These are phyloP conservation scores for Penicillium sp. DNA, from an alignment of 2,329 filamentous ascomycete species.

Conservation along the genomic window DNA sequence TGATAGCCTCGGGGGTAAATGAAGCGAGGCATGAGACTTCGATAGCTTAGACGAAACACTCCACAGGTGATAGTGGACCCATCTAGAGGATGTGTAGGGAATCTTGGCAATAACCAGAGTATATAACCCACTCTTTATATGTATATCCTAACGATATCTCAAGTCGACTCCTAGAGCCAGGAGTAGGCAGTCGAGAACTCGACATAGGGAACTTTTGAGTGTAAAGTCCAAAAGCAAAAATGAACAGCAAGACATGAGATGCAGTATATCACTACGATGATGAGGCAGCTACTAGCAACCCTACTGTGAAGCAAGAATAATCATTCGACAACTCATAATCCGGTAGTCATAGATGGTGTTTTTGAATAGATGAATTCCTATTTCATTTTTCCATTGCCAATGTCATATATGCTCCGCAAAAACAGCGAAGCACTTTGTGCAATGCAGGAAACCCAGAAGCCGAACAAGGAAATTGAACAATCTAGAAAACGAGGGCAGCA, in stretches of 20 bases:
- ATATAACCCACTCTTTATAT: neutral
- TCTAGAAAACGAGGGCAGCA: slow-evolving; percentile 99
- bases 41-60: neutral
- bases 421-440: slow-evolving; percentile 35
- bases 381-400: slow-evolving; percentile 46
- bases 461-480: slow-evolving; percentile 47
- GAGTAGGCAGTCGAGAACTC: neutral
- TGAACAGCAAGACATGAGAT: neutral
- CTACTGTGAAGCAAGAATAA: slow-evolving; percentile 2
- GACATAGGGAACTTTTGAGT: neutral
- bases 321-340: slow-evolving; percentile 32
- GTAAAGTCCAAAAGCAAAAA: too few species aligned
- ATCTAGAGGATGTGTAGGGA: neutral
- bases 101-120: neutral
- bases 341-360: slow-evolving; percentile 38
- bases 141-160: neutral
- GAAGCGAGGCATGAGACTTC: neutral
- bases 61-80: neutral
- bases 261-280: neutral
- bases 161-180: neutral
- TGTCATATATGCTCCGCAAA: slow-evolving; percentile 39
- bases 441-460: slow-evolving; percentile 45
- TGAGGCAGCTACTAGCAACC: neutral
- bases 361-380: slow-evolving; percentile 43
- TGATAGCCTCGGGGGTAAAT: neutral